Conservation (phyloP, 2,329 filamentous ascomycete species). For the Talaromyces funiculosus region DNA sequence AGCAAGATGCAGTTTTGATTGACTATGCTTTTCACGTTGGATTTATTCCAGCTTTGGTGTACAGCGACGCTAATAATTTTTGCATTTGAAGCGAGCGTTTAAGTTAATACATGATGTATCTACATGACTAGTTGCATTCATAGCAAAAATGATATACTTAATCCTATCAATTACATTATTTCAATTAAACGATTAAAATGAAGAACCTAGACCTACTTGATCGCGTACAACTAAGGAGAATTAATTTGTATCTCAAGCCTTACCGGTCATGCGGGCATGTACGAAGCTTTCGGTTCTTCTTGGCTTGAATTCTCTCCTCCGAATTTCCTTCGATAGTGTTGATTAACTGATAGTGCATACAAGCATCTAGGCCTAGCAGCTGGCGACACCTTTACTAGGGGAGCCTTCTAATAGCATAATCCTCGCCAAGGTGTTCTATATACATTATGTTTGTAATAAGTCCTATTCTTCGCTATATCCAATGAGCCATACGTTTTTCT, state of each 20-base stretch:
- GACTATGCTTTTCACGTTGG: background rate
- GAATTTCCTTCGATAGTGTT: background rate
- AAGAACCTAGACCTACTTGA: no score
- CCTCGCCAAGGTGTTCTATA: no score
- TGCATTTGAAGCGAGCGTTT: background rate
- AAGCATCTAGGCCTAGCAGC: background rate
- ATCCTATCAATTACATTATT: background rate
- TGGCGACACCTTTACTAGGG: background rate
- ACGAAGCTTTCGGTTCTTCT: background rate
- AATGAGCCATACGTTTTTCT: no score
- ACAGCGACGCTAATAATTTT: background rate
- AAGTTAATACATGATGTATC: background rate
- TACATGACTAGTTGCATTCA: background rate
- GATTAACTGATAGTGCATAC: background rate
- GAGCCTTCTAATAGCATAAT: background rate
- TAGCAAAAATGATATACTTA: background rate
- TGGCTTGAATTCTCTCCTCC: background rate
- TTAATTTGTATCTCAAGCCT: background rate
- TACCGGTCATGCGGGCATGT: background rate
- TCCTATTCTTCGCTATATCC: no score
- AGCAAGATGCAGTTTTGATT: conserved; percentile 12
- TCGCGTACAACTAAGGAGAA: background rate
- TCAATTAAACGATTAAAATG: background rate
- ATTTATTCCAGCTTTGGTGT: background rate
- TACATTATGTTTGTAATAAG: no score